Evolutionary conservation across 1,284 basidiomycete species (phyloP).

Genomic region (Pascua guehoae): DNA sequence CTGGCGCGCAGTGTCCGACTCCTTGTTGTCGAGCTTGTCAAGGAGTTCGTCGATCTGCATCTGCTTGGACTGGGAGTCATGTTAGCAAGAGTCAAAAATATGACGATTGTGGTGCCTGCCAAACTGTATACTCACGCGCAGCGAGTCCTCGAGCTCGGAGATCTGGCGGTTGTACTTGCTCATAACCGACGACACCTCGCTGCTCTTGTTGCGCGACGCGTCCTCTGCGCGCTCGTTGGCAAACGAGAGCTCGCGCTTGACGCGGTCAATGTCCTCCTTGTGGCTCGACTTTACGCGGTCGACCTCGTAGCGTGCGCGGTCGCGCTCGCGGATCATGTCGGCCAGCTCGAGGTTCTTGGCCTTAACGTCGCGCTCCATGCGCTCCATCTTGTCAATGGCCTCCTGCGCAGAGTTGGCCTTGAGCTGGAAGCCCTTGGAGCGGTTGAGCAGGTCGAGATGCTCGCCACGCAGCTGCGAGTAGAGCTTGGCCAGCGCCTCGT

Average conservation of each 20-base stretch:
- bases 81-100: neutral
- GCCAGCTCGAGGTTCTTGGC: constrained; percentile 97
- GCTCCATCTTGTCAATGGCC: constrained; percentile 97
- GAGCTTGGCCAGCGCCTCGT: constrained; percentile 95
- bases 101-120: constrained; percentile 8
- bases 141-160: constrained; percentile 87
- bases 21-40: constrained; percentile 68
- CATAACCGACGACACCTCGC: constrained; percentile 84
- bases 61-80: constrained; percentile 71
- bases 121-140: constrained; percentile 62
- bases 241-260: constrained; percentile 89
- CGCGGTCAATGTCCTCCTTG: constrained; percentile 90
- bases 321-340: constrained; percentile 97
- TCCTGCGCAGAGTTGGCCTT: constrained; percentile 99
- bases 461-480: constrained; percentile 97
- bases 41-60: constrained; percentile 88
- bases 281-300: constrained; percentile 91
- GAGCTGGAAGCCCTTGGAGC: constrained; percentile 96
- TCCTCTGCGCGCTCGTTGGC: constrained; percentile 99
- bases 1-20: constrained; percentile 70
- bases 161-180: constrained; percentile 94
- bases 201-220: constrained; percentile 82
- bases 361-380: constrained; percentile 98
- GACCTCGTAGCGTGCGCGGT: constrained; percentile 93
- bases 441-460: constrained; percentile 94